phyloP scores from a whole-genome alignment of 2,329 filamentous ascomycete species.

The Drechslerella stenobrocha region DNA sequence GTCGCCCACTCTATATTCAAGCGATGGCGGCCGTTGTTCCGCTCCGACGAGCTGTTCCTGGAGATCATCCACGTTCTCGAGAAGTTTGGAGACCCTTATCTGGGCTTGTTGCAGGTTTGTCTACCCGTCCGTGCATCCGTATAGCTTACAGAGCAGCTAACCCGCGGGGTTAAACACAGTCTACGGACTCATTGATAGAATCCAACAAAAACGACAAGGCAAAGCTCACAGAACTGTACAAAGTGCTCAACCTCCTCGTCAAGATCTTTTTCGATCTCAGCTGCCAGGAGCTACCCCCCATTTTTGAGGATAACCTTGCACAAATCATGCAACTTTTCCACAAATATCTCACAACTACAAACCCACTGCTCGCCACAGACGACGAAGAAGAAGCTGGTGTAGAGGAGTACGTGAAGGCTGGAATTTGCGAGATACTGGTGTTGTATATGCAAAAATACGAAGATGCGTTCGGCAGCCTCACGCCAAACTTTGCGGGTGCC shows the following conservation, averaged over 20 bases:
- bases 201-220: slow-evolving; percentile 75
- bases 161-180: slow-evolving; percentile 53
- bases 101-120: slow-evolving; percentile 73
- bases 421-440: slow-evolving; percentile 87
- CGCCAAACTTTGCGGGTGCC: slow-evolving; percentile 81
- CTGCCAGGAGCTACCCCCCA: slow-evolving; percentile 92
- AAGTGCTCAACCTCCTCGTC: slow-evolving; percentile 81
- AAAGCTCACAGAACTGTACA: slow-evolving; percentile 74
- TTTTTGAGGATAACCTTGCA: slow-evolving; percentile 85
- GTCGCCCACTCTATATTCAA: slow-evolving; percentile 98
- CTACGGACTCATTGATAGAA: slow-evolving; percentile 64
- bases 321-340: slow-evolving; percentile 78
- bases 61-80: slow-evolving; percentile 95
- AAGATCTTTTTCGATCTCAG: slow-evolving; percentile 96
- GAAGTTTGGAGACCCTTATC: slow-evolving; percentile 81
- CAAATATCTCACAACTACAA: slow-evolving; percentile 91
- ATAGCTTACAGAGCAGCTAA: neutral
- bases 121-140: neutral
- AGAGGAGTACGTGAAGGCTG: slow-evolving; percentile 84
- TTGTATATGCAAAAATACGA: slow-evolving; percentile 94
- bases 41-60: slow-evolving; percentile 86
- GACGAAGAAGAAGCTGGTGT: slow-evolving; percentile 87
- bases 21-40: slow-evolving; percentile 90
- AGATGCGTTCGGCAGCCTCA: slow-evolving; percentile 81
- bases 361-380: slow-evolving; percentile 76